Conservation (phyloP, 768 basidiomycete genomes). For the Amanita polypyramis region DNA sequence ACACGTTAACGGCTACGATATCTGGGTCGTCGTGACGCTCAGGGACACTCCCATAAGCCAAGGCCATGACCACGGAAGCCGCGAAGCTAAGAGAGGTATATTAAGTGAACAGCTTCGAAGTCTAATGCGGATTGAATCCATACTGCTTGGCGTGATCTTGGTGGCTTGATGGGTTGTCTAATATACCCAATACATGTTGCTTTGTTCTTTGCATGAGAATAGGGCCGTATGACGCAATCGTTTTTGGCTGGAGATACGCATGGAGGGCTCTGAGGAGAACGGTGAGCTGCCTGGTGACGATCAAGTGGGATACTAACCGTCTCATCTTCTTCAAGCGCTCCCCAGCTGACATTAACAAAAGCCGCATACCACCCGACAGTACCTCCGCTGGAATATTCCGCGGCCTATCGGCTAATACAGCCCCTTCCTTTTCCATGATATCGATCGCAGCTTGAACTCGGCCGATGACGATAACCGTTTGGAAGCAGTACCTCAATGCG, state of each 20-base stretch:
- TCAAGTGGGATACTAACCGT: conserved; percentile 24
- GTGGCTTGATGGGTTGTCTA: conserved; percentile 32
- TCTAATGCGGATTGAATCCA: not conserved
- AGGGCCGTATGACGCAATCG: conserved; percentile 35
- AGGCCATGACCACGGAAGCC: conserved; percentile 37
- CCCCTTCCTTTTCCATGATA: conserved; percentile 63
- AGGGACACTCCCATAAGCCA: conserved; percentile 37
- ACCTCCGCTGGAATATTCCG: conserved; percentile 47
- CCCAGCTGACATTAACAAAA: conserved; percentile 44
- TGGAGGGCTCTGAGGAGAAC: conserved; percentile 36
- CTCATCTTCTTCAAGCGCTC: conserved; percentile 53
- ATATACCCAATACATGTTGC: conserved; percentile 32
- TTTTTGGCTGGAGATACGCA: conserved; percentile 46
- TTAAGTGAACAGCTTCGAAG: not conserved
- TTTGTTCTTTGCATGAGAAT: conserved; percentile 36
- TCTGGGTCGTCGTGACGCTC: conserved; percentile 35
- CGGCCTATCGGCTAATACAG: conserved; percentile 43
- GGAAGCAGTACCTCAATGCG: conserved; percentile 38
- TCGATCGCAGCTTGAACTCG: conserved; percentile 47
- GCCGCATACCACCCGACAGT: conserved; percentile 46
- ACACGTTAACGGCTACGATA: conserved; percentile 32
- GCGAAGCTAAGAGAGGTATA: conserved; percentile 13
- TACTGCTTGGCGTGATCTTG: conserved; percentile 48
- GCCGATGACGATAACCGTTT: conserved; percentile 34
- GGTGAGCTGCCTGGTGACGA: not conserved